Percentiles rank a stretch among this genome's conserved stretches.
Conservation (phyloP, 192 early-diverging fungal species). For the Gamsiella multidivaricata region DNA sequence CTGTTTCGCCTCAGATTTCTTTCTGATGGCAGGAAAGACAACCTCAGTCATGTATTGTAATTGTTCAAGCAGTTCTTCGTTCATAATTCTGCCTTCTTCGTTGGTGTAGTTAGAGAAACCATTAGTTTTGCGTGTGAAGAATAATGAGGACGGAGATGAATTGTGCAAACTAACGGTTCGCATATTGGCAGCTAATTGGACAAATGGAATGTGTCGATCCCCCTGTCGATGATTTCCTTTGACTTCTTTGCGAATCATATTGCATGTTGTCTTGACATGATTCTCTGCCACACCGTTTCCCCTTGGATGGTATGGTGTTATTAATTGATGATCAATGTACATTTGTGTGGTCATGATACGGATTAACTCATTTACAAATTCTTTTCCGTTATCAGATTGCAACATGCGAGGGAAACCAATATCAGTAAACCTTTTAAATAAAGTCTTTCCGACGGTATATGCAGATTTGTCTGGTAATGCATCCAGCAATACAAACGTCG, state of each 20-base stretch:
- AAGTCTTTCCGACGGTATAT: constrained; percentile 1
- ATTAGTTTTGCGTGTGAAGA: constrained; percentile 55
- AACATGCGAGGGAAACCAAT: constrained; percentile 32
- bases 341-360: constrained; percentile 4
- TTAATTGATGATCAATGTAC: constrained; percentile 43
- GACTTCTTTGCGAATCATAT: constrained; percentile 47
- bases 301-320: constrained; percentile 55
- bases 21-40: constrained; percentile 25
- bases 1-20: constrained; percentile 5
- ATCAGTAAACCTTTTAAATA: constrained; percentile 24
- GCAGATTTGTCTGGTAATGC: constrained; percentile 27
- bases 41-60: constrained; percentile 31
- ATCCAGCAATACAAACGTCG: constrained; percentile 33
- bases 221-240: constrained; percentile 32
- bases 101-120: constrained; percentile 1
- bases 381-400: constrained; percentile 58
- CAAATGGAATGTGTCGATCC: constrained; percentile 45
- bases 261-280: constrained; percentile 24
- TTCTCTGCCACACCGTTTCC: constrained; percentile 29
- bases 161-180: constrained; percentile 26
- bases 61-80: constrained; percentile 14
- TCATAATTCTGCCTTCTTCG: constrained; percentile 3
- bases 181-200: constrained; percentile 53
- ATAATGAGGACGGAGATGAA: constrained; percentile 56
- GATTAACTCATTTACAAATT: constrained; percentile 56